A percentile compares a stretch with the other conserved stretches of the same genome.
Conservation (phyloP, 2,329 filamentous ascomycete genomes). For the Colletotrichum viniferum region DNA sequence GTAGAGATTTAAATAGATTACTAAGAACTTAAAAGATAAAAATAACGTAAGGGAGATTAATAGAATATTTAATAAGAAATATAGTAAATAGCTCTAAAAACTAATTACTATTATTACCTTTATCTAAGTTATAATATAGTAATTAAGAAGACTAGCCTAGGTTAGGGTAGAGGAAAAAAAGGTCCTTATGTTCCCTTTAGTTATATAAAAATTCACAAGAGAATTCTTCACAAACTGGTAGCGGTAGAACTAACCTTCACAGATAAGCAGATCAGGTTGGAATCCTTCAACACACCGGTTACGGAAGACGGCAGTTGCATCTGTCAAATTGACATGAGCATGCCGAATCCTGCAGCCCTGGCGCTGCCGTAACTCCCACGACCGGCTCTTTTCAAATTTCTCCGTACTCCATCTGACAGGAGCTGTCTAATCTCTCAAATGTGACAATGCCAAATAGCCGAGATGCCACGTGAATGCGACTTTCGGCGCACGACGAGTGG, state of each 20-base stretch:
- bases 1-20: too few species aligned
- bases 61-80: too few species aligned
- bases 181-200: too few species aligned
- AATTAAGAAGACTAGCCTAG: too few species aligned
- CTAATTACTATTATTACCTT: too few species aligned
- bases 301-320: background rate
- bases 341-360: background rate
- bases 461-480: conserved; percentile 3
- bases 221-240: too few species aligned
- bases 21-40: too few species aligned
- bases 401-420: background rate
- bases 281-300: background rate
- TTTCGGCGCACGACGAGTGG: background rate
- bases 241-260: background rate
- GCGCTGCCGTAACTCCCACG: background rate
- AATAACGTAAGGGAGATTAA: too few species aligned
- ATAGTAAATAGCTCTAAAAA: too few species aligned
- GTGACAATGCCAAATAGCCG: background rate
- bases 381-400: background rate
- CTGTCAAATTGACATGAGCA: background rate
- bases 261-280: background rate
- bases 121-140: too few species aligned
- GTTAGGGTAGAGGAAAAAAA: too few species aligned
- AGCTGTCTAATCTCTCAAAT: background rate
- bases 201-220: too few species aligned